Base-by-base conservation (phyloP, 805 yeast genomes). In the Metschnikowia santaceciliae region DNA sequence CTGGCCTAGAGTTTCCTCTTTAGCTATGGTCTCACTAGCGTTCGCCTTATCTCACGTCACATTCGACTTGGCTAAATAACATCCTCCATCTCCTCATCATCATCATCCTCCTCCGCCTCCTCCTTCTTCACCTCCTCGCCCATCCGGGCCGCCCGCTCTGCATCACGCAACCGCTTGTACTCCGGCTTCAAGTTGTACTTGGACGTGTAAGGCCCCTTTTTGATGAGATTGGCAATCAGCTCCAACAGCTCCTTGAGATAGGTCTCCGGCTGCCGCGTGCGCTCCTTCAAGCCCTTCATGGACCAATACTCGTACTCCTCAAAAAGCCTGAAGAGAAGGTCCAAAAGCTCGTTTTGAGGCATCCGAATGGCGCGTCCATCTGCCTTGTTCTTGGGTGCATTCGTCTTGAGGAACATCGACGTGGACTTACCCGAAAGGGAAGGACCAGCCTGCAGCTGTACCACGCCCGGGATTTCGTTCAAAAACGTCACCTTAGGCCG, bases 261-360 rank as follows among this genome's bases (percentile, higher is more conserved):
- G 19, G 85, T 85, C 66, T 94, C 99, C 1, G 99, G 99, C 74
- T 94, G 99, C 61, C 86, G 84, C 2, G 97, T 90, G 59, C 96
- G 81, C 66, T 94, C 99, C 63, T 90, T 86, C 54, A 94, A 75
- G 37, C 97, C 97, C 69, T 90, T 90, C 77, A 94, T 78, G 10
- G 94, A 84, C 99, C 99, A 94, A 69, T 91, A 94, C 65, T 92
- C 97, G 67, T 87, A 90, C 66, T 91, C 95, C 68, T 90, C 97
- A 69, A 94, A 94, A 61, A 92, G 75, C 59, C 86, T 80, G 81
- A 94, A 94, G 59, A 94, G 72, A 58, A 88, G 72, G 68, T 91
- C 97, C 77, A 92, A 79, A 51, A 94, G 79, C 56, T 90, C 97
- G 66, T 88, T 89, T 72, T 88, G 84, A 36, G 96, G 96, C 86